phyloP scores from a whole-genome alignment of 768 basidiomycete species.

The Lyophyllum decastes region DNA sequence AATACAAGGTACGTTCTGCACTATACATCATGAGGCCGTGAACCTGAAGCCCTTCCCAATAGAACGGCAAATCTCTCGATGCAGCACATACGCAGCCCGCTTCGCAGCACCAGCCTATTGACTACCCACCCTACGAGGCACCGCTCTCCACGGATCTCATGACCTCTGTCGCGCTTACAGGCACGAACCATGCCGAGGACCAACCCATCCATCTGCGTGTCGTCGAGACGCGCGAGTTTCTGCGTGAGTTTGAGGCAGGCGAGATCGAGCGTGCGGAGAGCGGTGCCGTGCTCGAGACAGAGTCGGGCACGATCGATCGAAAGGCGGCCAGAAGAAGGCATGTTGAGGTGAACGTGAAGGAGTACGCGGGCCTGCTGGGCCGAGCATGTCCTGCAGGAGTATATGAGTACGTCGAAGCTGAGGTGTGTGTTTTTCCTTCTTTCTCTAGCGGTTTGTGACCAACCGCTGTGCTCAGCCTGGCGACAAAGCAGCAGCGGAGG shows the following conservation, averaged over 20 bases:
- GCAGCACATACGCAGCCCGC: constrained; percentile 73
- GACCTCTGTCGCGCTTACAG: constrained; percentile 86
- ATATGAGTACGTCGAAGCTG: constrained; percentile 91
- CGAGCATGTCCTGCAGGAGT: constrained; percentile 93
- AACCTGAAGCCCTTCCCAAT: background rate
- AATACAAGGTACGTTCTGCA: constrained; percentile 23
- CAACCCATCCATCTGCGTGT: constrained; percentile 89
- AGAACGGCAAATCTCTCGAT: constrained; percentile 45
- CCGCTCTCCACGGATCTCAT: constrained; percentile 92
- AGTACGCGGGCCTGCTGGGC: constrained; percentile 88
- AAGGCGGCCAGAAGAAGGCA: constrained; percentile 55
- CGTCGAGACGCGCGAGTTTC: constrained; percentile 33
- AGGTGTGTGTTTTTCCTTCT: constrained; percentile 28
- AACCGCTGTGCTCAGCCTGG: constrained; percentile 17
- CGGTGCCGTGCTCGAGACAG: constrained; percentile 23
- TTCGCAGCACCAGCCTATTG: constrained; percentile 67
- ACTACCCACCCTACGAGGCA: constrained; percentile 85
- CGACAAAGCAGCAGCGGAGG: constrained; percentile 29
- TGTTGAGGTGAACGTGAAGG: constrained; percentile 69
- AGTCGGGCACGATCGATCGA: constrained; percentile 36
- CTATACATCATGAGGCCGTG: background rate
- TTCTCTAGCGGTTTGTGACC: background rate
- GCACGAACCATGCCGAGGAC: constrained; percentile 97
- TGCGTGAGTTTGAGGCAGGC: constrained; percentile 22
- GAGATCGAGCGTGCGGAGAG: constrained; percentile 20